These are phyloP conservation scores for Fusarium protoensiforme DNA, from an alignment of 2,329 filamentous ascomycete genomes.

Conservation along the genomic window DNA sequence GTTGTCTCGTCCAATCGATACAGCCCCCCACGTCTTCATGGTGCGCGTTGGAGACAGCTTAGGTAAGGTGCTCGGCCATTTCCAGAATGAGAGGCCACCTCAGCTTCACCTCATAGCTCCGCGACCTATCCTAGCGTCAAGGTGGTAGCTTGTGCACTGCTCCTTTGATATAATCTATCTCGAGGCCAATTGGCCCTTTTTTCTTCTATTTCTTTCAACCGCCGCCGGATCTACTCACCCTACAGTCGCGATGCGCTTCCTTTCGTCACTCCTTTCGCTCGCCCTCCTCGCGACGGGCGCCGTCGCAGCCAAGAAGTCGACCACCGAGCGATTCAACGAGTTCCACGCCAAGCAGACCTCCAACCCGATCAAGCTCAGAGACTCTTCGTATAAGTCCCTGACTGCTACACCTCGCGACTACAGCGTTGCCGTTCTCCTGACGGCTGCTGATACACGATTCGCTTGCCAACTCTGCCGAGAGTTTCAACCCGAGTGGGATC, in stretches of 20 bases:
- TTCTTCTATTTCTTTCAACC: not conserved
- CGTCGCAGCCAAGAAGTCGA: constrained; percentile 72
- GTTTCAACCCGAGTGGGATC: constrained; percentile 94
- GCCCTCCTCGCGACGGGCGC: constrained; percentile 70
- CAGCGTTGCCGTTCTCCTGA: constrained; percentile 83
- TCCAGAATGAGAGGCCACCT: constrained; percentile 48
- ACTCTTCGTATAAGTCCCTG: constrained; percentile 78
- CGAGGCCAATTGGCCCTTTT: constrained; percentile 41
- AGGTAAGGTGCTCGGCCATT: constrained; percentile 33
- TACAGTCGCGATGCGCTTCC: constrained; percentile 72
- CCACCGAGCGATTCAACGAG: constrained; percentile 73
- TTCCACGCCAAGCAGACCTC: constrained; percentile 75
- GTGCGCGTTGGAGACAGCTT: constrained; percentile 19
- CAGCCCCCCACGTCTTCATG: not conserved
- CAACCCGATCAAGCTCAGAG: constrained; percentile 80
- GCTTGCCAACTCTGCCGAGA: constrained; percentile 88
- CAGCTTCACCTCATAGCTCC: constrained; percentile 46
- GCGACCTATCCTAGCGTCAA: constrained; percentile 6
- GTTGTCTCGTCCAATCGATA: constrained; percentile 2
- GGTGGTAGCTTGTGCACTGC: constrained; percentile 27
- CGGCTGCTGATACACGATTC: constrained; percentile 84
- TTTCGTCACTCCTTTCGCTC: constrained; percentile 71
- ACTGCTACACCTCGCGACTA: constrained; percentile 86
- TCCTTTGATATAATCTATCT: constrained; percentile 9
- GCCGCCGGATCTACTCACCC: not conserved